These are phyloP conservation scores for Coemansia sp. DNA, from an alignment of 192 early-diverging fungal species.

Conservation along the genomic window DNA sequence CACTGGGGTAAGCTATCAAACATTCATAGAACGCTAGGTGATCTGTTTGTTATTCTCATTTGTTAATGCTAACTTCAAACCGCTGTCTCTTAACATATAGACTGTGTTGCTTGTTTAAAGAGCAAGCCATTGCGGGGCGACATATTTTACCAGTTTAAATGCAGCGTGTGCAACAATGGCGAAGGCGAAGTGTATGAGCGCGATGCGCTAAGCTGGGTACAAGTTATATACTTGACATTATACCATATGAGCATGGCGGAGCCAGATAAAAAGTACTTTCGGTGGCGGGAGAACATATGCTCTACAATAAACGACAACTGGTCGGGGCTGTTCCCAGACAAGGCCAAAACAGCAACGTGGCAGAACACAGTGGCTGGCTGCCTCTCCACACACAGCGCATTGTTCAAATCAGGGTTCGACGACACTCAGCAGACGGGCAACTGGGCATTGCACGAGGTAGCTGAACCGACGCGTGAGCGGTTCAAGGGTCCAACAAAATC, in stretches of 20 bases:
- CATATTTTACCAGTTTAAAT: constrained; percentile 72
- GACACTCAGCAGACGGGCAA: constrained; percentile 69
- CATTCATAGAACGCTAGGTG: not conserved
- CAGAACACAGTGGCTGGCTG: constrained; percentile 83
- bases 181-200: constrained; percentile 66
- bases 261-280: constrained; percentile 67
- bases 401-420: constrained; percentile 76
- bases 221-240: constrained; percentile 71
- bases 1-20: constrained; percentile 61
- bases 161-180: constrained; percentile 67
- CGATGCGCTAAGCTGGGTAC: constrained; percentile 68
- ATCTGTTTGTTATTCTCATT: too few species aligned
- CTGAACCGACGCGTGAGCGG: constrained; percentile 10
- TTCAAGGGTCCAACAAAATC: constrained; percentile 27
- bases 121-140: constrained; percentile 69
- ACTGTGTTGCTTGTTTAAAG: constrained; percentile 61
- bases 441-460: constrained; percentile 36
- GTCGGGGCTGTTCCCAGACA: constrained; percentile 68
- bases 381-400: constrained; percentile 71
- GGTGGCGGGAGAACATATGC: constrained; percentile 82
- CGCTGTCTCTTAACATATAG: constrained; percentile 23
- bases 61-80: too few species aligned
- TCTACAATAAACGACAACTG: constrained; percentile 73
- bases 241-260: constrained; percentile 68
- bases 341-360: constrained; percentile 76